Conservation (phyloP, 192 early-diverging fungal genomes). For the Podochytrium sp. region DNA sequence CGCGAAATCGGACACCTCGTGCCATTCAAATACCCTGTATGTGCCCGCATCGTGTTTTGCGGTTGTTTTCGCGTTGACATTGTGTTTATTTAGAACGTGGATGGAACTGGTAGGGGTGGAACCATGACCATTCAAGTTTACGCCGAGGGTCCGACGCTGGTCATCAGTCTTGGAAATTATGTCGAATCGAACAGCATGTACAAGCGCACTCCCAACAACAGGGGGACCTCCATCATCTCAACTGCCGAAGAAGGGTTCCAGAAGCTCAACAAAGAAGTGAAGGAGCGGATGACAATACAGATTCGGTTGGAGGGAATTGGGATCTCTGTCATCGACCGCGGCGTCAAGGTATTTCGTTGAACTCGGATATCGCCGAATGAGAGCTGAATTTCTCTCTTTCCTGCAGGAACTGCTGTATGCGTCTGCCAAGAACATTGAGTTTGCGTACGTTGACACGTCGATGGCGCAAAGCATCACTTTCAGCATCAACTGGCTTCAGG, state of each 20-base stretch:
- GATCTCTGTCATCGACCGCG: conserved; percentile 82
- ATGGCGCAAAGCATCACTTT: conserved; percentile 79
- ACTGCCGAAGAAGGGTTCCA: conserved; percentile 9
- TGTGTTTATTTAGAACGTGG: not conserved
- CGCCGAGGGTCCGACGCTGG: conserved; percentile 48
- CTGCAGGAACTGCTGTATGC: conserved; percentile 82
- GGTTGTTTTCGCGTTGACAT: not conserved
- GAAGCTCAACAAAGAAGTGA: conserved; percentile 38
- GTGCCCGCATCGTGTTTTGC: conserved; percentile 10
- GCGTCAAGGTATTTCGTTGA: conserved; percentile 59
- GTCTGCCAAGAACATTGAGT: conserved; percentile 74
- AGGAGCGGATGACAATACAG: conserved; percentile 62
- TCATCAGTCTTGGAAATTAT: conserved; percentile 40
- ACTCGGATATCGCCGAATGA: too few species aligned
- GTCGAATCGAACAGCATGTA: conserved; percentile 36
- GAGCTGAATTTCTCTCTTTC: not conserved
- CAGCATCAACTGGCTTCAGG: conserved; percentile 87
- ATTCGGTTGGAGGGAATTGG: conserved; percentile 87
- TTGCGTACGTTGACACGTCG: conserved; percentile 80
- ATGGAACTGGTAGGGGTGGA: conserved; percentile 20
- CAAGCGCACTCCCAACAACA: not conserved
- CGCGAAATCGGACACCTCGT: conserved; percentile 88
- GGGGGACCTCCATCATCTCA: not conserved
- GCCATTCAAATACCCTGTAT: conserved; percentile 81
- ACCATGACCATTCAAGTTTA: conserved; percentile 46